Percentiles rank a stretch among this genome's conserved stretches.
Conservation (phyloP, 306 rosid species). For the Quercus glauca region DNA sequence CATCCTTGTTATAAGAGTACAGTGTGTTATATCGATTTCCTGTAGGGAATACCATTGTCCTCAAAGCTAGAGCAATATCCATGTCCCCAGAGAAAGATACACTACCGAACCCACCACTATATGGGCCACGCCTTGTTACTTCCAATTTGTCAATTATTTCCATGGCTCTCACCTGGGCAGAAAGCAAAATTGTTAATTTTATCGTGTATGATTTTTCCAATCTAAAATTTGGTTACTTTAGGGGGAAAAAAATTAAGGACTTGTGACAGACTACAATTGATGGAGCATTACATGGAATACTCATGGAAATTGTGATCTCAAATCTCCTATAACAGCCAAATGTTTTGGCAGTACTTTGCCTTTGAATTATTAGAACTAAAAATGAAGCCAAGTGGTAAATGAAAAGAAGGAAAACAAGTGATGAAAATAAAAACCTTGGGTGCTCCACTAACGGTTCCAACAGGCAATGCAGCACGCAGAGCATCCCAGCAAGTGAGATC, state of each 20-base stretch:
- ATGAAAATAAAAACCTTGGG: slow-evolving; percentile 57
- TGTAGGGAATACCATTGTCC: slow-evolving; percentile 76
- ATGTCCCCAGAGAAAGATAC: slow-evolving; percentile 60
- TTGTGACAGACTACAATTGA: no score
- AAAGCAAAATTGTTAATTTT: not conserved
- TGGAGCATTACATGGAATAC: no score
- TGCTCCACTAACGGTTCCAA: slow-evolving; percentile 87
- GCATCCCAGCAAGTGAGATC: slow-evolving; percentile 71
- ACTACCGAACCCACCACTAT: slow-evolving; percentile 76
- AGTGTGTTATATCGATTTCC: slow-evolving; percentile 59
- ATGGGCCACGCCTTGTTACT: slow-evolving; percentile 67
- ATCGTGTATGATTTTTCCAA: no score
- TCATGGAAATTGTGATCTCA: no score
- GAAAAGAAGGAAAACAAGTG: not conserved
- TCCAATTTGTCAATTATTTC: slow-evolving; percentile 73
- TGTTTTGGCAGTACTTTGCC: not conserved
- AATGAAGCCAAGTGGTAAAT: not conserved
- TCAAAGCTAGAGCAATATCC: slow-evolving; percentile 81
- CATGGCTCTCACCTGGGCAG: slow-evolving; percentile 77
- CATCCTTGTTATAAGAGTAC: slow-evolving; percentile 57
- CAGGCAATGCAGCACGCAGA: slow-evolving; percentile 75
- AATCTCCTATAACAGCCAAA: not conserved
- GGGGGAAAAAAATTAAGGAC: no score
- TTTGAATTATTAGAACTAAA: not conserved
- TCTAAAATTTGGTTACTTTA: no score